A percentile compares a stretch with the other conserved stretches of the same genome.
Evolutionary conservation across 805 yeast species (phyloP).

Genomic region (Phaffomyces opuntiae): DNA sequence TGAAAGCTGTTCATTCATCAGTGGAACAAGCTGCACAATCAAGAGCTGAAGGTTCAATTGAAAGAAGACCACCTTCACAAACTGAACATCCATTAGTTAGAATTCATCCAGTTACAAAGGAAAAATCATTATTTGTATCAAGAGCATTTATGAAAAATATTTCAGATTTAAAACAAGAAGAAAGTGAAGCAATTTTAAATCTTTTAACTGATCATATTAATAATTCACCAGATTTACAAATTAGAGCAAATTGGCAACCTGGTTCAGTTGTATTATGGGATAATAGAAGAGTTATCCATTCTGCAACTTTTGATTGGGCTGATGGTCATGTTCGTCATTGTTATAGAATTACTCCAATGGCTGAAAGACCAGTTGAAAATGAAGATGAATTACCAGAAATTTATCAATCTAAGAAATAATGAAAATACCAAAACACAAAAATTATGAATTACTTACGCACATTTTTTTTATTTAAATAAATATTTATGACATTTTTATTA

Average conservation of each 20-base stretch:
- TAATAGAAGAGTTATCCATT: constrained; percentile 62
- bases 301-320: constrained; percentile 69
- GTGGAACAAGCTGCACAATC: constrained; percentile 62
- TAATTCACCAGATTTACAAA: constrained; percentile 52
- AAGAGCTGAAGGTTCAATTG: constrained; percentile 49
- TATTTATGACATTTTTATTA: too few species aligned
- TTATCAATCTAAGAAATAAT: constrained; percentile 8
- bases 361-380: constrained; percentile 58
- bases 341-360: constrained; percentile 65
- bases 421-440: too few species aligned
- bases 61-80: constrained; percentile 56
- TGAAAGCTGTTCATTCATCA: constrained; percentile 65
- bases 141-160: constrained; percentile 58
- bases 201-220: constrained; percentile 50
- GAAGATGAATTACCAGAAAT: constrained; percentile 31
- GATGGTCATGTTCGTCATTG: constrained; percentile 64
- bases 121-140: constrained; percentile 52
- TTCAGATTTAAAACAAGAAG: constrained; percentile 67
- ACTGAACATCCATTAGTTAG: constrained; percentile 62
- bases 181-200: constrained; percentile 52
- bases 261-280: constrained; percentile 74
- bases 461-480: too few species aligned
- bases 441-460: too few species aligned
- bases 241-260: constrained; percentile 67
- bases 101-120: constrained; percentile 63